phyloP scores from a whole-genome alignment of 768 basidiomycete species.

The Mycena belliarum region DNA sequence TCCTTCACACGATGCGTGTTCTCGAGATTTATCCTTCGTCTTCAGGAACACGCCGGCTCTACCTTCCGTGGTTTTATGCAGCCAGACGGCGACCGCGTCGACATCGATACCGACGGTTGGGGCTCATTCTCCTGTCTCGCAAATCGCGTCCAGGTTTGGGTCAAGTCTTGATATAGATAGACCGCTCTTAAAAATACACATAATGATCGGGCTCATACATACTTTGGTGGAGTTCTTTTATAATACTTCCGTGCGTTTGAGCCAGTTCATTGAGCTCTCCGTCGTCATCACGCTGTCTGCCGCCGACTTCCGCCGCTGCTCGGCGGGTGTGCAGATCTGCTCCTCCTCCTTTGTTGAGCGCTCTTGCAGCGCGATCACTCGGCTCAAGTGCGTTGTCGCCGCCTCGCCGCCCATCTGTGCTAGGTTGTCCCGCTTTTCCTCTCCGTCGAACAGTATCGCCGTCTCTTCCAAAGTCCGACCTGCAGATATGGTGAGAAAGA shows the following conservation, averaged over 20 bases:
- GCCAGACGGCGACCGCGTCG: constrained; percentile 42
- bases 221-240: not conserved
- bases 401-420: constrained; percentile 50
- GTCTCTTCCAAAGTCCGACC: constrained; percentile 75
- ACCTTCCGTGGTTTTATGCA: constrained; percentile 53
- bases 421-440: constrained; percentile 46
- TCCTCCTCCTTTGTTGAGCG: constrained; percentile 12
- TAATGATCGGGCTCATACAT: not conserved
- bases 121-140: constrained; percentile 62
- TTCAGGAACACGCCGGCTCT: constrained; percentile 37
- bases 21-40: not conserved
- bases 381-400: constrained; percentile 34
- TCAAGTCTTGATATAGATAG: constrained; percentile 13
- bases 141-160: constrained; percentile 64
- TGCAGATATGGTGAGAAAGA: constrained; percentile 21
- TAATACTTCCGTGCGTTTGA: constrained; percentile 6
- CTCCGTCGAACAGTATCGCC: constrained; percentile 69
- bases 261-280: constrained; percentile 17
- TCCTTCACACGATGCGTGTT: constrained; percentile 13
- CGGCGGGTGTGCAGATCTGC: not conserved
- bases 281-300: constrained; percentile 10
- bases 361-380: constrained; percentile 19
- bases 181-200: constrained; percentile 10
- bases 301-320: constrained; percentile 4
- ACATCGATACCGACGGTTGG: constrained; percentile 60